Evolutionary conservation across 75 land plant genomes (phyloP).

Genomic region (Gnetum montanum): DNA sequence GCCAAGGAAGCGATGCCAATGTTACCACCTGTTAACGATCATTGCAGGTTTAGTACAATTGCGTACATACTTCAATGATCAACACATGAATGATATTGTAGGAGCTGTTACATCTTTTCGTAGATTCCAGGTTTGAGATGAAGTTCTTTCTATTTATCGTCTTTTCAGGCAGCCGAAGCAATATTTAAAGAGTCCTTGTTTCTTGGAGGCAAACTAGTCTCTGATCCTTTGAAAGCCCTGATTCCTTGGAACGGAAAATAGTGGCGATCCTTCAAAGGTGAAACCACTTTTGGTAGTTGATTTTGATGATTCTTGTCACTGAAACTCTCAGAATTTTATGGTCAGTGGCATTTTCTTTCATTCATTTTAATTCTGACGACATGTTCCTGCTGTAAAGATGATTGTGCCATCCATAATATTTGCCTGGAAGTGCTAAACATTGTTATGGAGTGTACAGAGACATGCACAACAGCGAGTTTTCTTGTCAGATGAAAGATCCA

Average conservation of each 20-base stretch:
- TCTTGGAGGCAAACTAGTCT: too few relatives aligned
- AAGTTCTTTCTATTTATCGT: neutral
- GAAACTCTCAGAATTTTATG: neutral
- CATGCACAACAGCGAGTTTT: neutral
- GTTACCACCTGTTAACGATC: conserved; percentile 33
- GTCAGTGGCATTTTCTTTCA: conserved; percentile 4
- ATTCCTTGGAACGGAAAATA: conserved; percentile 30
- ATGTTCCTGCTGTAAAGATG: conserved; percentile 5
- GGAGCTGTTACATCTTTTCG: neutral
- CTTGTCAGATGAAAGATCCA: too few relatives aligned
- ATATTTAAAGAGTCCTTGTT: conserved; percentile 34
- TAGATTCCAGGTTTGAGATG: too few relatives aligned
- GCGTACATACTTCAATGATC: neutral
- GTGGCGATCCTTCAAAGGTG: conserved; percentile 20
- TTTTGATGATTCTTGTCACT: conserved; percentile 22
- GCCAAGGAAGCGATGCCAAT: conserved; percentile 36
- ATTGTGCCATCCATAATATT: neutral
- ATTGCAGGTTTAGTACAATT: conserved; percentile 21
- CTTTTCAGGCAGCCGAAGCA: conserved; percentile 23
- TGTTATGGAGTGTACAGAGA: conserved; percentile 4
- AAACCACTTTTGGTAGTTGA: conserved; percentile 26
- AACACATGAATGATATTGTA: neutral
- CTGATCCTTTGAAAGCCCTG: too few relatives aligned
- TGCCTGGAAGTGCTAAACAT: neutral
- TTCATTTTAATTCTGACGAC: conserved; percentile 3